A percentile compares a stretch with the other conserved stretches of the same genome.
These are phyloP conservation scores for Colletotrichum nymphaeae DNA, from an alignment of 2,329 filamentous ascomycete species.

Conservation along the genomic window DNA sequence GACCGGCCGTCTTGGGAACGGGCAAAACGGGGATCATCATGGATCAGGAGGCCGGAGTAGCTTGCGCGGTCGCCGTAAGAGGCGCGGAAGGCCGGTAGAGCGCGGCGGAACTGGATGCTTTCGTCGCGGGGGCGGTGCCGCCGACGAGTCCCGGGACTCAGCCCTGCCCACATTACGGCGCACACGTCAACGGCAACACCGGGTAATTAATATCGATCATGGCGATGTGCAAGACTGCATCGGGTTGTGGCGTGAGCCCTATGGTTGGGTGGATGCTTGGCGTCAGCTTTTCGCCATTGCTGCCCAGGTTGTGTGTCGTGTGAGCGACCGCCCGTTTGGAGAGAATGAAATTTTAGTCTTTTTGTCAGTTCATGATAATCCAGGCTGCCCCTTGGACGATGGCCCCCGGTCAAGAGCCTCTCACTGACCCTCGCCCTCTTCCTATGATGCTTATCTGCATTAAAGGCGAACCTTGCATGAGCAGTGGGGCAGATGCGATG, in stretches of 20 bases:
- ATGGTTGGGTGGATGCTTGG: background rate
- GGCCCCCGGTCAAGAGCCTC: background rate
- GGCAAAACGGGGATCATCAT: background rate
- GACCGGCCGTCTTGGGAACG: background rate
- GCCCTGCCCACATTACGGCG: constrained; percentile 16
- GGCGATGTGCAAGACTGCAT: background rate
- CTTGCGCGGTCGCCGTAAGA: background rate
- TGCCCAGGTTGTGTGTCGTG: background rate
- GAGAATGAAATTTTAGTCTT: background rate
- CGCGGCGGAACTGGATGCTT: background rate
- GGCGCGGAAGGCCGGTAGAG: background rate
- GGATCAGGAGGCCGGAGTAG: background rate
- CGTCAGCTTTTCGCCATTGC: background rate
- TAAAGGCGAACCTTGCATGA: background rate
- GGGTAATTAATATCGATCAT: constrained; percentile 11
- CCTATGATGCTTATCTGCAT: background rate
- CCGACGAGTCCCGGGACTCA: background rate
- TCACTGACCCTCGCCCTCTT: background rate
- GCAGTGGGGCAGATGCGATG: background rate
- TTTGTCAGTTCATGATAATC: background rate
- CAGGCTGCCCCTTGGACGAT: background rate
- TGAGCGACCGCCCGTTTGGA: background rate
- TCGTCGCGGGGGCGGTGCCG: background rate
- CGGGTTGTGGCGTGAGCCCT: constrained; percentile 14
- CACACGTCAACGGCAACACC: background rate